Percentiles rank a stretch among this genome's conserved stretches.
Conservation (phyloP, 345 rosid species). For the Draba incana region DNA sequence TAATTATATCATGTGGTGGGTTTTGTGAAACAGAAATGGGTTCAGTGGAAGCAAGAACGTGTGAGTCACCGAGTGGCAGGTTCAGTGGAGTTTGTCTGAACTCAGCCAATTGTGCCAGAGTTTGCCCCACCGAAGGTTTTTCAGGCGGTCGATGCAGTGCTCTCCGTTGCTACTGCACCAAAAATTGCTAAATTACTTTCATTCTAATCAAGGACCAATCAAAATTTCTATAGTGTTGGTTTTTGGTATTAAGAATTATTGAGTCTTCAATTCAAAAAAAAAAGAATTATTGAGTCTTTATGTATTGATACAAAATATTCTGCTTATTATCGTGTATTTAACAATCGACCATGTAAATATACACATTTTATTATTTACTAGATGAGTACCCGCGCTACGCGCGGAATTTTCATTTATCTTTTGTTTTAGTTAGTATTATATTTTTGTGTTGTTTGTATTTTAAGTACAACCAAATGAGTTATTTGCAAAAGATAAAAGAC, state of each 20-base stretch:
- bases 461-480: too few relatives aligned
- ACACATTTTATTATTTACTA: not conserved
- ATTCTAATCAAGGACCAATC: too few relatives aligned
- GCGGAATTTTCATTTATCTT: too few relatives aligned
- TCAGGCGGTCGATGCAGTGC: constrained; percentile 31
- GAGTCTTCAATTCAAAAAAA: too few relatives aligned
- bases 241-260: not conserved
- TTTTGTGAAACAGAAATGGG: constrained; percentile 23
- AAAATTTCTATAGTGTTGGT: not conserved
- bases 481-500: too few relatives aligned
- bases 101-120: constrained; percentile 22
- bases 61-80: constrained; percentile 23
- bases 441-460: too few relatives aligned
- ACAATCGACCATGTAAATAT: not conserved
- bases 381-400: too few relatives aligned
- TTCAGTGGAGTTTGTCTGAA: constrained; percentile 37
- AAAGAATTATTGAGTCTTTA: constrained; percentile 2
- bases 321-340: not conserved
- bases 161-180: constrained; percentile 37
- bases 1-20: not conserved
- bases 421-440: too few relatives aligned
- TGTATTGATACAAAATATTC: not conserved
- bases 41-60: constrained; percentile 32
- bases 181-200: constrained; percentile 17
- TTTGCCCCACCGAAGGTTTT: constrained; percentile 27